Evolutionary conservation across 257 asterid genomes (phyloP), one percentile per base, ranked within the genome.

Genomic region (Solanum bulbocastanum): DNA sequence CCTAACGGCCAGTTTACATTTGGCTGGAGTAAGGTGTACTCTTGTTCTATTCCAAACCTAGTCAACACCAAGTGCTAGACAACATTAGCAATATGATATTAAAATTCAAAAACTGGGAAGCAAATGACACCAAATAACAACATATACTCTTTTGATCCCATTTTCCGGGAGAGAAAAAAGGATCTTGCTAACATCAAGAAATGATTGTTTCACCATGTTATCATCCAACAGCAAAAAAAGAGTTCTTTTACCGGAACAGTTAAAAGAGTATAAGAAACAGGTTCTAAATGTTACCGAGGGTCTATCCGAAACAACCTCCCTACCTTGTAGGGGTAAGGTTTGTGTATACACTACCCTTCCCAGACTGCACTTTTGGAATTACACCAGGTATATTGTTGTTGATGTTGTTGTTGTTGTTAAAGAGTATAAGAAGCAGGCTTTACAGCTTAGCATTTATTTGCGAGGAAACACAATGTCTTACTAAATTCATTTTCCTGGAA

Each of bases 1-100:
- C 99, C 98, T 40, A 95, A 91, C 27, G 99, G 98, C 99, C 99
- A 96, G 5, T 94, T 95, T 40, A 94, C 98, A n/a, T 94, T 89
- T 79, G 79, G 89, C 89, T 95, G 99, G 87, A 96, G 95, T 88
- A 96, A 94, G 89, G 98, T 95, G 94, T 95, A 94, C 88, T 97
- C 98, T 92, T 97, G 98, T 90, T 97, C 99, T 75, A 97, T 96
- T 22, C 98, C 98, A 65, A 65, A 97, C 99, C 99, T 97, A 86
- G 86, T 85, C 89, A 88, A 85, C 85, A 87, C 88, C 69, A 82
- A 49, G 37, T 46, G 69, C 85, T 27, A 46, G 40, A 81, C 85
- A 82, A 49, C 30, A 46, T 82, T 82, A 82, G 69, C 69, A 82
- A 10, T 30, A 10, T 30, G 32, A 82, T 30, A 10, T 1, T 81